Percentiles rank a stretch among this genome's conserved stretches.
Evolutionary conservation across 768 basidiomycete species (phyloP).

Genomic region (Pulveroboletus sp.): DNA sequence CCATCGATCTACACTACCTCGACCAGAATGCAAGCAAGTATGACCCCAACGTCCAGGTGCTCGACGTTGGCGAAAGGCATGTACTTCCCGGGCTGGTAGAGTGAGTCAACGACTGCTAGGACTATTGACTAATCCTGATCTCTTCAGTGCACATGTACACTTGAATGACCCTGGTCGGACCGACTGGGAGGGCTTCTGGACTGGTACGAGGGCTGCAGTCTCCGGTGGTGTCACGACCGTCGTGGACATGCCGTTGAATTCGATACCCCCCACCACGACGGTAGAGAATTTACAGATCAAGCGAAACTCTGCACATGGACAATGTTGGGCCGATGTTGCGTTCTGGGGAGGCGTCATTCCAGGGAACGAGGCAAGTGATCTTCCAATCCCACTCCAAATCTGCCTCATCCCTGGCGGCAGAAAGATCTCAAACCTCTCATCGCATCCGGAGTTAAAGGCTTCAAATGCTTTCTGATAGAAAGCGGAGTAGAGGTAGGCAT

Average conservation of each 20-base stretch:
- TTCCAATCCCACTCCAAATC: not conserved
- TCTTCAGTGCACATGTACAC: conserved; percentile 80
- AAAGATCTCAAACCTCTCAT: conserved; percentile 71
- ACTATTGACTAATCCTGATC: not conserved
- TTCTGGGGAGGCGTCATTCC: conserved; percentile 93
- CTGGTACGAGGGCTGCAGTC: conserved; percentile 86
- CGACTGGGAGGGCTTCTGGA: conserved; percentile 91
- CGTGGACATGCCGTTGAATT: conserved; percentile 98
- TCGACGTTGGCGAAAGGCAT: conserved; percentile 55
- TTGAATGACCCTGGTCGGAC: conserved; percentile 92
- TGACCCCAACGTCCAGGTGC: conserved; percentile 33
- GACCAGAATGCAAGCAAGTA: conserved; percentile 24
- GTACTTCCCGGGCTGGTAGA: conserved; percentile 81
- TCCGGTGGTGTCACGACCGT: conserved; percentile 95
- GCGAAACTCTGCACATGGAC: conserved; percentile 61
- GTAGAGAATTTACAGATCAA: conserved; percentile 71
- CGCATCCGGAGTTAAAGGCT: conserved; percentile 82
- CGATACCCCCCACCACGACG: conserved; percentile 93
- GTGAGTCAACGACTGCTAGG: conserved; percentile 34
- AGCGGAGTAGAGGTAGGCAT: conserved; percentile 84
- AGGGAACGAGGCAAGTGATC: conserved; percentile 65
- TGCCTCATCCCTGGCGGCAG: conserved; percentile 34
- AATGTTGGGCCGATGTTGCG: conserved; percentile 70
- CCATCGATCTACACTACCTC: conserved; percentile 39
- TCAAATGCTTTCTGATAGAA: conserved; percentile 95